phyloP scores from a whole-genome alignment of 495 filamentous ascomycete species.

The Neurospora sp. region DNA sequence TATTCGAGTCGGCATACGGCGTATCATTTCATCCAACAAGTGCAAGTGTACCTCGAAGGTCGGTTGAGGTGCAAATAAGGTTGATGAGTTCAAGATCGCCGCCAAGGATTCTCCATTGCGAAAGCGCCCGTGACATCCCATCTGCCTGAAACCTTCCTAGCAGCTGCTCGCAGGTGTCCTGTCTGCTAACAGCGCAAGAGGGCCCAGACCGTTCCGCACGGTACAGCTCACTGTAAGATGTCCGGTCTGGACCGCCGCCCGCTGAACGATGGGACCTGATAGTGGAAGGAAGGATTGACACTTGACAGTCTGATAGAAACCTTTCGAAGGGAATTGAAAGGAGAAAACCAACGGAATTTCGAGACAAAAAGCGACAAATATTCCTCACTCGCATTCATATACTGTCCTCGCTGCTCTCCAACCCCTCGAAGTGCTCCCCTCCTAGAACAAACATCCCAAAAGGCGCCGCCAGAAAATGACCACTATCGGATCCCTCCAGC shows the following conservation, averaged over 20 bases:
- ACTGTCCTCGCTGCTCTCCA: too few species aligned
- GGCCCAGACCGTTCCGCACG: neutral
- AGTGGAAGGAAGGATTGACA: neutral
- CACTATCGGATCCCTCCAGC: conserved; percentile 50
- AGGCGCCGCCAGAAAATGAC: conserved; percentile 37
- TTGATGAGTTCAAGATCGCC: neutral
- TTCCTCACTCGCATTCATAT: too few species aligned
- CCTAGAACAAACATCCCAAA: neutral
- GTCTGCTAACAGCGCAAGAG: neutral
- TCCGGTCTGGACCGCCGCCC: neutral
- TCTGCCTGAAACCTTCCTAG: neutral
- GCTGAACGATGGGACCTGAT: neutral
- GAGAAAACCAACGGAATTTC: neutral
- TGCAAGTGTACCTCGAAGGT: neutral
- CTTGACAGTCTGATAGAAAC: neutral
- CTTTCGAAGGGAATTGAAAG: neutral
- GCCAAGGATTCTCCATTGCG: neutral
- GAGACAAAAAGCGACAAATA: neutral
- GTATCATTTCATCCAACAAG: neutral
- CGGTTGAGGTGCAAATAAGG: neutral
- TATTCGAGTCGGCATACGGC: neutral
- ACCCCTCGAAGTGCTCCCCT: neutral
- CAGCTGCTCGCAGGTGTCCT: neutral
- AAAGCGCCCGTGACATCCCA: neutral
- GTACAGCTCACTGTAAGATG: neutral